Evolutionary conservation across 108 stramenopile genomes (phyloP).

Genomic region (Nannochloropsis gaditana): DNA sequence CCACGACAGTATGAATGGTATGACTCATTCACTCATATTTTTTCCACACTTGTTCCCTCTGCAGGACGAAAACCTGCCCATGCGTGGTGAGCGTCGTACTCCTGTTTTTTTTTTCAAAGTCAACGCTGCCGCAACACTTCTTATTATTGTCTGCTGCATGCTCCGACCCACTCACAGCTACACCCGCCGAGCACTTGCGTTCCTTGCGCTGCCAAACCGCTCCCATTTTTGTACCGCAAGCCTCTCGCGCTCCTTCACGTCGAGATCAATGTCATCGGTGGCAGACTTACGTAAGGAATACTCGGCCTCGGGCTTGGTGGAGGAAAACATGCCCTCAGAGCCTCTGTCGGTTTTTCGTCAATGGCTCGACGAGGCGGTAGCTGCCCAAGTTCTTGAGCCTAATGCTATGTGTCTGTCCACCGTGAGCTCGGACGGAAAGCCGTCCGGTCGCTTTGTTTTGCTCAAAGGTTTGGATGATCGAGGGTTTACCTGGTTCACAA

Average conservation of each 20-base stretch:
- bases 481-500: slow-evolving; percentile 59
- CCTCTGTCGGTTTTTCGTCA: slow-evolving; percentile 47
- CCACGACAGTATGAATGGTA: too few species aligned
- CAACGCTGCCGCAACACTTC: too few species aligned
- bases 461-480: slow-evolving; percentile 55
- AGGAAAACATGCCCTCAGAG: slow-evolving; percentile 20
- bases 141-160: too few species aligned
- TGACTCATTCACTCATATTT: too few species aligned
- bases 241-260: slow-evolving; percentile 17
- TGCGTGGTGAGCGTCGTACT: too few species aligned
- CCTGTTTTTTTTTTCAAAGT: too few species aligned
- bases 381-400: slow-evolving; percentile 50
- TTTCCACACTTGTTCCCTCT: too few species aligned
- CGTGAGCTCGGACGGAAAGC: slow-evolving; percentile 37
- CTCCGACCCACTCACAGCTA: too few species aligned
- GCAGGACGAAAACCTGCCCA: too few species aligned
- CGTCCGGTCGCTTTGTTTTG: slow-evolving; percentile 55
- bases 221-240: too few species aligned
- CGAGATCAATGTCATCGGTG: background rate
- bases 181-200: too few species aligned
- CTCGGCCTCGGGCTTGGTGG: slow-evolving; percentile 3
- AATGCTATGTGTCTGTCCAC: slow-evolving; percentile 55
- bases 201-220: too few species aligned
- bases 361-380: slow-evolving; percentile 54
- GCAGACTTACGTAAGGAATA: slow-evolving; percentile 33